Conservation (phyloP, 2,329 filamentous ascomycete genomes). For the Colletotrichum eremochloae region DNA sequence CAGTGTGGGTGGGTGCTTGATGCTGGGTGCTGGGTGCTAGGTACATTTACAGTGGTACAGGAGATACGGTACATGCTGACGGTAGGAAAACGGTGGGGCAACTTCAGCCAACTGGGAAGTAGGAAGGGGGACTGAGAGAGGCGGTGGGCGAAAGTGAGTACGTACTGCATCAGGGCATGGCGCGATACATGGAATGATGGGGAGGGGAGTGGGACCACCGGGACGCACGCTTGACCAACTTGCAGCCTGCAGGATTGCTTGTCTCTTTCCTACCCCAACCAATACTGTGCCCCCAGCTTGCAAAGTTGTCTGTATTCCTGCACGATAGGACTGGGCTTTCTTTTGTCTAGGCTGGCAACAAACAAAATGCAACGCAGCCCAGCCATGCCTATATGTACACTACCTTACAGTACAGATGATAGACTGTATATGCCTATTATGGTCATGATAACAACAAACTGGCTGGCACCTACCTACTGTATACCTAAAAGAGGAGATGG, state of each 20-base stretch:
- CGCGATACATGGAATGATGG: constrained; percentile 36
- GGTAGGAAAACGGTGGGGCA: not conserved
- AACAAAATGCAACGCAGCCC: constrained; percentile 34
- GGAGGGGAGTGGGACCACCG: constrained; percentile 33
- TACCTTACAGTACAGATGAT: not conserved
- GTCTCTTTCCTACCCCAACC: constrained; percentile 2
- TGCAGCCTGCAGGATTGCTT: constrained; percentile 22
- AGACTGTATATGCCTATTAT: not conserved
- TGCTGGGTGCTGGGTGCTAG: not conserved
- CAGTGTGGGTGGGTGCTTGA: not conserved
- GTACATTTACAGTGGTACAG: constrained; percentile 4
- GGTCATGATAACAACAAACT: constrained; percentile 2
- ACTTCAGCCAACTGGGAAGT: not conserved
- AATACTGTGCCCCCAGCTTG: not conserved
- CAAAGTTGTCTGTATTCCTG: constrained; percentile 20
- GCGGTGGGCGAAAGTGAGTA: constrained; percentile 34
- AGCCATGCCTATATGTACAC: constrained; percentile 7
- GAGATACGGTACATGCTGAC: not conserved
- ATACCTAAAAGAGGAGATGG: not conserved
- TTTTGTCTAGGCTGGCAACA: constrained; percentile 25
- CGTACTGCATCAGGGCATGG: constrained; percentile 21
- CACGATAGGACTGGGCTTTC: constrained; percentile 11
- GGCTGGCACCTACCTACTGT: constrained; percentile 8
- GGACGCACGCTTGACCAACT: constrained; percentile 34
- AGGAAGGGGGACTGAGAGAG: constrained; percentile 35